Percentiles rank a stretch among this genome's conserved stretches.
Conservation (phyloP, 129 eudicot species). For the Tagetes patula region DNA sequence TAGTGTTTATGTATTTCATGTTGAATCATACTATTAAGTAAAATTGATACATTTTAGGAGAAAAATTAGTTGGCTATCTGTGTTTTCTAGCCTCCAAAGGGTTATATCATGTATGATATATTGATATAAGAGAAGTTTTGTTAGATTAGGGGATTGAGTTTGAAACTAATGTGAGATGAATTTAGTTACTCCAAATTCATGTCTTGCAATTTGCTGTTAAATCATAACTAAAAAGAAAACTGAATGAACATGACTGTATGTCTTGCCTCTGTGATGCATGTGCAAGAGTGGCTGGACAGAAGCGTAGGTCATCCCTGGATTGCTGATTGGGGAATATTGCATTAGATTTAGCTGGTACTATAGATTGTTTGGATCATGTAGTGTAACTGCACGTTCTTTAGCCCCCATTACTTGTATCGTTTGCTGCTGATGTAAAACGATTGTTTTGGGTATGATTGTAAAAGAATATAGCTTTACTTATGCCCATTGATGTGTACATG, state of each 20-base stretch:
- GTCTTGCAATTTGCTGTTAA: conserved; percentile 5
- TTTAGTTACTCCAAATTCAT: background rate
- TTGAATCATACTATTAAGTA: background rate
- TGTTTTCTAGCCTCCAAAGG: conserved; percentile 2
- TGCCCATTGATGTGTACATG: background rate
- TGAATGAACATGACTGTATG: background rate
- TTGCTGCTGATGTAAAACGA: conserved; percentile 1
- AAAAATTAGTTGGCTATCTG: conserved; percentile 8
- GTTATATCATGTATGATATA: background rate
- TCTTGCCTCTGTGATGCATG: background rate
- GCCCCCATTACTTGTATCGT: conserved; percentile 7
- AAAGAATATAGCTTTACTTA: background rate
- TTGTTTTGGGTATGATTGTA: background rate
- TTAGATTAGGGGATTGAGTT: background rate
- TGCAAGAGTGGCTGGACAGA: background rate
- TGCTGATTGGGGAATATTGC: background rate
- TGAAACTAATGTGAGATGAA: background rate
- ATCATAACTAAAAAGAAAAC: background rate
- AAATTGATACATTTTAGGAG: background rate
- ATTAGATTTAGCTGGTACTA: conserved; percentile 9
- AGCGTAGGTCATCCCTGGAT: background rate
- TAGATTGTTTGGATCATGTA: background rate
- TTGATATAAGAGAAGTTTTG: background rate
- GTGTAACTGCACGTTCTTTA: background rate
- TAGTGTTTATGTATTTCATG: background rate